Evolutionary conservation across 2,329 filamentous ascomycete genomes (phyloP), one percentile per base, ranked within the genome.

Genomic region (Corniculantispora saksenae): DNA sequence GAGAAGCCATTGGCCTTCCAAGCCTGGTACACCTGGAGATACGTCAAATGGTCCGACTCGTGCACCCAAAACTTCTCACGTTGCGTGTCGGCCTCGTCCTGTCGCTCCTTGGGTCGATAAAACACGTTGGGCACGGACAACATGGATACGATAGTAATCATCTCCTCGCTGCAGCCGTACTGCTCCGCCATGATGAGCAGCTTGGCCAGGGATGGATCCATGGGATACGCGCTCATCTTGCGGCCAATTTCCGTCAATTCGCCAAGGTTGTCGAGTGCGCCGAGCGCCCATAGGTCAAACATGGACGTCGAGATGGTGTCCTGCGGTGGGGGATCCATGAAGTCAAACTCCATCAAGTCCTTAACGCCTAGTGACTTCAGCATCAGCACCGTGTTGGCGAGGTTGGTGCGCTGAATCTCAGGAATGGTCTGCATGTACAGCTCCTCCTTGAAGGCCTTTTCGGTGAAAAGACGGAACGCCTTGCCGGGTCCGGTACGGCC

Each of bases 11-110:
- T 97, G 58, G 91, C 84, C 77, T 91, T 93, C 95, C 95, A 99
- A 74, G 97, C 94, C 9, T 90, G 90, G 79, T 97, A 99, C 1
- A 99, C 95, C 73, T 98, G 94, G 3, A 99, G 86, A 51, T 97
- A 91, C 0, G 95, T 99, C 48, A 99, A 82, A 75, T 99, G 95
- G 76, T 99, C 95, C 1, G 93, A 97, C 78, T 99, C 95, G 32
- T 95, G 93, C 9, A 99, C 95, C 80, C 97, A 98, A 78, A 99
- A 99, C 77, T 98, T 98, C 76, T 99, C 95, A 32, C 94, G 89
- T 40, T 95, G 94, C 0, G 94, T 89, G 73, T 99, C 95, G 7
- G 94, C 95, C 80, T 99, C 95, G 74, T 99, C 95, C 72, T 97
- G 91, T 1, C 95, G 90, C 77, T 99, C 96, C 75, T 97, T 97